Conservation (phyloP, 306 rosid genomes). For the Castanea sativa region DNA sequence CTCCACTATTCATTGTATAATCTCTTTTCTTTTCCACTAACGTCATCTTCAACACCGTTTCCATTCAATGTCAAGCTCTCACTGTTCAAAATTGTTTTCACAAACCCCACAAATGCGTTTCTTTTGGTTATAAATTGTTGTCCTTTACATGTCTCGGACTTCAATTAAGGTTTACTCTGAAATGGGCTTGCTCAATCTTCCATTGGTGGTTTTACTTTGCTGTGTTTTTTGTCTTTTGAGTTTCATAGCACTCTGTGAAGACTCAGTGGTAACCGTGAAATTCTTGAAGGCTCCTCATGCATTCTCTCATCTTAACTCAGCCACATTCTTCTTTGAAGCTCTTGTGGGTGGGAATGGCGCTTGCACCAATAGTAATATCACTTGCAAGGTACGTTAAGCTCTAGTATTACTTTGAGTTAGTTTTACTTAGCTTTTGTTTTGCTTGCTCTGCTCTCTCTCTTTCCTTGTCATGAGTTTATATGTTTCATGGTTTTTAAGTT, state of each 20-base stretch:
- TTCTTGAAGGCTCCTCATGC: slow-evolving; percentile 72
- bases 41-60: slow-evolving; percentile 7
- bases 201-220: slow-evolving; percentile 30
- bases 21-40: slow-evolving; percentile 6
- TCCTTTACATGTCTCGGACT: not conserved
- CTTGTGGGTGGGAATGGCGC: slow-evolving; percentile 27
- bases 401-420: not conserved
- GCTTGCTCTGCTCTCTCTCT: not conserved
- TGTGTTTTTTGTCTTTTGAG: slow-evolving; percentile 40
- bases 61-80: slow-evolving; percentile 7
- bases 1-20: slow-evolving; percentile 14
- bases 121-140: slow-evolving; percentile 20
- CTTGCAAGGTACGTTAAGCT: slow-evolving; percentile 62
- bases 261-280: slow-evolving; percentile 51
- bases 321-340: slow-evolving; percentile 67
- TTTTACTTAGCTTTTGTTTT: not conserved
- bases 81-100: slow-evolving; percentile 15
- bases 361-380: slow-evolving; percentile 60
- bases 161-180: slow-evolving; percentile 17
- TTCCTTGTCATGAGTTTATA: not conserved
- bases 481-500: not conserved
- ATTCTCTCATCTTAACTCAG: slow-evolving; percentile 69
- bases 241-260: slow-evolving; percentile 35
- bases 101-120: slow-evolving; percentile 31
- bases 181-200: slow-evolving; percentile 47